Evolutionary conservation across 2,329 filamentous ascomycete genomes (phyloP).

Genomic region (Curvularia sp.): DNA sequence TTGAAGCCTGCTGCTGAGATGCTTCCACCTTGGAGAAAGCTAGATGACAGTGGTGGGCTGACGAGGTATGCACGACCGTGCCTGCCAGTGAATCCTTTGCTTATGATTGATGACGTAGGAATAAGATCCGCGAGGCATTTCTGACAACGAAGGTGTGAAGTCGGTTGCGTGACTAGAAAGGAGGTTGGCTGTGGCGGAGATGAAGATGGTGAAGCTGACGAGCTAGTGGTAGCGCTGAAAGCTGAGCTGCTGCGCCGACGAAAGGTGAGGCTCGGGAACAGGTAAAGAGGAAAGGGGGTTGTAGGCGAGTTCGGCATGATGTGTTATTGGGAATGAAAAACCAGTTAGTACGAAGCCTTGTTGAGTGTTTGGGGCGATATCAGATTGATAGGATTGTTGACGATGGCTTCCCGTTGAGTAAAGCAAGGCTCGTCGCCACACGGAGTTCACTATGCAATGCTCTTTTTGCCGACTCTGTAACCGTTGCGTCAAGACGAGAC

Average conservation of each 20-base stretch:
- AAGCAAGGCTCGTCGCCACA: background rate
- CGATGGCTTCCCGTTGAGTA: background rate
- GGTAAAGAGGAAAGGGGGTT: constrained; percentile 54
- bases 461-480: background rate
- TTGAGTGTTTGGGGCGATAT: background rate
- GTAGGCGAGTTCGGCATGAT: constrained; percentile 27
- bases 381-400: background rate
- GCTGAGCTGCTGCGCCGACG: constrained; percentile 54
- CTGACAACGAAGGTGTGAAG: constrained; percentile 65
- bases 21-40: constrained; percentile 21
- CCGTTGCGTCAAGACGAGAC: background rate
- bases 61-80: constrained; percentile 71
- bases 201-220: constrained; percentile 29
- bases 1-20: constrained; percentile 20
- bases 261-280: constrained; percentile 48
- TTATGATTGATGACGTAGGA: constrained; percentile 66
- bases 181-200: constrained; percentile 36
- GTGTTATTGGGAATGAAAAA: background rate
- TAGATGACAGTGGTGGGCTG: constrained; percentile 52
- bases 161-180: constrained; percentile 45
- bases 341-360: background rate
- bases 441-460: background rate
- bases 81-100: constrained; percentile 70
- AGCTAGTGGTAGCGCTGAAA: constrained; percentile 39
- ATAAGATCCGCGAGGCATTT: constrained; percentile 67